Percentiles rank a stretch among this genome's conserved stretches.
phyloP scores from a whole-genome alignment of 73 alveolate species.

The Paramecium primaurelia region DNA sequence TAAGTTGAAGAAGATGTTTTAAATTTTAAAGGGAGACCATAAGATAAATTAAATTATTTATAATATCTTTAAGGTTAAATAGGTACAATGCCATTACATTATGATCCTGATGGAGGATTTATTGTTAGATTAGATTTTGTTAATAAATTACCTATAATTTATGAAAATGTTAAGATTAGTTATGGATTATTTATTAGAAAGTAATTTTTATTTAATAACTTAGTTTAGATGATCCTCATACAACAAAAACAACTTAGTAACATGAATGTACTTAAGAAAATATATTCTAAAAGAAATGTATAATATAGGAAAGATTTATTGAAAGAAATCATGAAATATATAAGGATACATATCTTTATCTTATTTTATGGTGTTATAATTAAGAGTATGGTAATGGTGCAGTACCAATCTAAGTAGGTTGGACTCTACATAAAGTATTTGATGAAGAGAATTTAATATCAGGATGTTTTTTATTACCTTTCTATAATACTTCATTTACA shows the following conservation, averaged over 20 bases:
- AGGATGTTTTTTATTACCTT: conserved; percentile 13
- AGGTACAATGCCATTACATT: conserved; percentile 24
- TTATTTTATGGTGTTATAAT: background rate
- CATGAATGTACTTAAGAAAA: background rate
- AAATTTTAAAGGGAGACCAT: background rate
- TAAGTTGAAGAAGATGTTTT: conserved; percentile 31
- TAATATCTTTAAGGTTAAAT: conserved; percentile 3
- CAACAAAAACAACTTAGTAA: background rate
- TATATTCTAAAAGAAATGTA: background rate
- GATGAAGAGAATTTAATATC: conserved; percentile 27
- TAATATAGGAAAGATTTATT: background rate
- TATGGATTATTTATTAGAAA: conserved; percentile 27
- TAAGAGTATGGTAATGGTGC: conserved; percentile 2
- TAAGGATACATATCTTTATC: conserved; percentile 3
- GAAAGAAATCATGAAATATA: conserved; percentile 20
- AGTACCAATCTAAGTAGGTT: background rate
- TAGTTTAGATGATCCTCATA: background rate
- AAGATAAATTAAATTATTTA: conserved; percentile 23
- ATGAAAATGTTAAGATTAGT: background rate
- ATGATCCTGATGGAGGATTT: conserved; percentile 46
- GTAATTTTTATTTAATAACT: background rate
- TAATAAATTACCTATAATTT: background rate
- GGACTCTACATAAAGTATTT: conserved; percentile 37
- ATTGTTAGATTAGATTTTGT: background rate
- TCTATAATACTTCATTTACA: background rate